A percentile compares a stretch with the other conserved stretches of the same genome.
These are phyloP conservation scores for Pseudonitzschia multiseries DNA, from an alignment of 108 stramenopile species.

Conservation along the genomic window DNA sequence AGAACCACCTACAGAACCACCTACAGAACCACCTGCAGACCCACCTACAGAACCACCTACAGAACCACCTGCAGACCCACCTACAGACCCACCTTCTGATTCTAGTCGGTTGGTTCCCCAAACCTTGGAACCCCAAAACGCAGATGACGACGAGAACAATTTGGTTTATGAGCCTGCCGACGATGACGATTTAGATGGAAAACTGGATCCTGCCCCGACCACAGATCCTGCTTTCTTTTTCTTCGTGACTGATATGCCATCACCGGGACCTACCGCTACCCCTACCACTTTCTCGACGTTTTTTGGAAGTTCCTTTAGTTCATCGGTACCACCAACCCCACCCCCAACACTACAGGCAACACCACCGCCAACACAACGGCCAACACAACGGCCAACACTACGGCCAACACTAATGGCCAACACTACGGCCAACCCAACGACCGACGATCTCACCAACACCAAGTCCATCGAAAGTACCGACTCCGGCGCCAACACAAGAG, in stretches of 20 bases:
- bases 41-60: too few species aligned
- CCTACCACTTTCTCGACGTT: too few species aligned
- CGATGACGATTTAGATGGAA: background rate
- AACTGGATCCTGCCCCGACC: background rate
- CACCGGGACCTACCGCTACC: background rate
- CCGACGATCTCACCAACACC: conserved; percentile 1
- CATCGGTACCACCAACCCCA: background rate
- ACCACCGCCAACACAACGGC: background rate
- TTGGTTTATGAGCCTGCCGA: background rate
- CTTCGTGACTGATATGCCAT: background rate
- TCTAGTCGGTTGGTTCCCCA: background rate
- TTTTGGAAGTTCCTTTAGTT: too few species aligned
- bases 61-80: too few species aligned
- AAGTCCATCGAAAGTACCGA: background rate
- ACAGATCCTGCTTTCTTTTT: too few species aligned
- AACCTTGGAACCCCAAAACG: background rate
- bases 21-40: too few species aligned
- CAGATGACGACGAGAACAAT: background rate
- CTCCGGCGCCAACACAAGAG: background rate
- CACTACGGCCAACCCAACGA: background rate
- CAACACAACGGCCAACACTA: background rate
- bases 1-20: too few species aligned
- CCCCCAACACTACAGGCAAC: background rate
- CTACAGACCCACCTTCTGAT: too few species aligned
- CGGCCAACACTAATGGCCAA: background rate